phyloP scores from a whole-genome alignment of 495 filamentous ascomycete species.

The Annulohypoxylon maeteangense region DNA sequence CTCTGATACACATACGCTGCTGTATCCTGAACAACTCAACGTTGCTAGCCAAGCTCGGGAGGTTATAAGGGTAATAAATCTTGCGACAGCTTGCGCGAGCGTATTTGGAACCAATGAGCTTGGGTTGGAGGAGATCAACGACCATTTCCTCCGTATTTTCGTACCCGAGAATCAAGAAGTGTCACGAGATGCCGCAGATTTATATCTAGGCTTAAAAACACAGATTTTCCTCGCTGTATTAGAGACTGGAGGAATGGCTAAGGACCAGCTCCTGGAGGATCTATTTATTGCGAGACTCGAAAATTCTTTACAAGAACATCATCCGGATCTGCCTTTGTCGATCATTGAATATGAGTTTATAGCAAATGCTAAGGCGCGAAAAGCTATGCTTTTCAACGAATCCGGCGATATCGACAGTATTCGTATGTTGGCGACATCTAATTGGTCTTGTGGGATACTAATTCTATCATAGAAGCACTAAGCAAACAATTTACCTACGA shows the following conservation, averaged over 20 bases:
- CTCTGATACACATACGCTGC: slow-evolving; percentile 73
- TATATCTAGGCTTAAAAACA: slow-evolving; percentile 88
- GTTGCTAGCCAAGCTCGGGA: slow-evolving; percentile 65
- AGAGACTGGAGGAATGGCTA: slow-evolving; percentile 67
- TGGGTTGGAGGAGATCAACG: slow-evolving; percentile 82
- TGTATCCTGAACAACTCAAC: slow-evolving; percentile 76
- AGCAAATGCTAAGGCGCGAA: slow-evolving; percentile 68
- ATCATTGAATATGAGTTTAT: slow-evolving; percentile 81
- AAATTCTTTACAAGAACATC: slow-evolving; percentile 68
- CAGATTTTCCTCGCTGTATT: slow-evolving; percentile 80
- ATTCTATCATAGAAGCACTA: slow-evolving; percentile 59
- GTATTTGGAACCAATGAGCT: slow-evolving; percentile 87
- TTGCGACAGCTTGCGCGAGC: slow-evolving; percentile 85
- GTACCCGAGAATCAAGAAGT: slow-evolving; percentile 78
- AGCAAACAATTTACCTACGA: slow-evolving; percentile 83
- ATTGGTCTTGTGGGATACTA: slow-evolving; percentile 28
- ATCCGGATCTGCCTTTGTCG: slow-evolving; percentile 71
- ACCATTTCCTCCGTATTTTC: slow-evolving; percentile 86
- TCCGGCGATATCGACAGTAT: slow-evolving; percentile 69
- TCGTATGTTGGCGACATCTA: slow-evolving; percentile 45
- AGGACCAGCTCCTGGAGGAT: slow-evolving; percentile 74
- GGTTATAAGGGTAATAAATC: slow-evolving; percentile 84
- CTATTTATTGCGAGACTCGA: slow-evolving; percentile 79
- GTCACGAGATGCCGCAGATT: slow-evolving; percentile 73
- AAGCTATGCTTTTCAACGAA: slow-evolving; percentile 72